Conservation (phyloP, 2,329 filamentous ascomycete genomes). For the Fusarium irregulare region DNA sequence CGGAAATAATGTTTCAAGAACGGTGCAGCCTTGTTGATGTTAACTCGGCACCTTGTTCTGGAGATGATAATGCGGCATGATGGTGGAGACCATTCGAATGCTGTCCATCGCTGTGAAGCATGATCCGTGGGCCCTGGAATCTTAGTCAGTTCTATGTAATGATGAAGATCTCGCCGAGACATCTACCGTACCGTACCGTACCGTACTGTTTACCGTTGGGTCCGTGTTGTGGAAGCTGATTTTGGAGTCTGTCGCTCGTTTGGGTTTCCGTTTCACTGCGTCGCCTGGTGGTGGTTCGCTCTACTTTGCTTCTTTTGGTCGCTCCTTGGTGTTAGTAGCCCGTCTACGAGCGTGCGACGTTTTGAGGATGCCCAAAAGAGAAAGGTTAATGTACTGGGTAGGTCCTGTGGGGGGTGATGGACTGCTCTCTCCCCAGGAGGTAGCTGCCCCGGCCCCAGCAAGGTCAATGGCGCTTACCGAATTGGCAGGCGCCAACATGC, state of each 20-base stretch:
- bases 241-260: not conserved
- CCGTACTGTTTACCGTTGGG: not conserved
- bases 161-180: constrained; percentile 22
- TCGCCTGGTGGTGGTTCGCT: not conserved
- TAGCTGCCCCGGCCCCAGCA: not conserved
- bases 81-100: constrained; percentile 16
- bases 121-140: constrained; percentile 26
- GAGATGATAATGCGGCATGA: not conserved
- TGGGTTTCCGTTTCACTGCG: not conserved
- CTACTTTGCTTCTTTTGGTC: constrained; percentile 1
- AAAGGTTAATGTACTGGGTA: constrained; percentile 1
- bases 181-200: not conserved
- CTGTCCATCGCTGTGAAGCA: constrained; percentile 14
- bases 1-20: constrained; percentile 18
- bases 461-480: constrained; percentile 7
- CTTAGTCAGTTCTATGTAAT: constrained; percentile 36
- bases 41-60: not conserved
- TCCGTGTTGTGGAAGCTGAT: not conserved
- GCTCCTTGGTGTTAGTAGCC: not conserved
- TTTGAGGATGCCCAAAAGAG: constrained; percentile 23
- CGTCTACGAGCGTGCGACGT: not conserved
- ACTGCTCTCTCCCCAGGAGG: not conserved
- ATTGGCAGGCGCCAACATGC: constrained; percentile 1
- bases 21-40: not conserved
- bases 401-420: constrained; percentile 14